Percentiles rank a stretch among this genome's conserved stretches.
These are phyloP conservation scores for Chalara sp. DNA, from an alignment of 2,329 filamentous ascomycete genomes.

Conservation along the genomic window DNA sequence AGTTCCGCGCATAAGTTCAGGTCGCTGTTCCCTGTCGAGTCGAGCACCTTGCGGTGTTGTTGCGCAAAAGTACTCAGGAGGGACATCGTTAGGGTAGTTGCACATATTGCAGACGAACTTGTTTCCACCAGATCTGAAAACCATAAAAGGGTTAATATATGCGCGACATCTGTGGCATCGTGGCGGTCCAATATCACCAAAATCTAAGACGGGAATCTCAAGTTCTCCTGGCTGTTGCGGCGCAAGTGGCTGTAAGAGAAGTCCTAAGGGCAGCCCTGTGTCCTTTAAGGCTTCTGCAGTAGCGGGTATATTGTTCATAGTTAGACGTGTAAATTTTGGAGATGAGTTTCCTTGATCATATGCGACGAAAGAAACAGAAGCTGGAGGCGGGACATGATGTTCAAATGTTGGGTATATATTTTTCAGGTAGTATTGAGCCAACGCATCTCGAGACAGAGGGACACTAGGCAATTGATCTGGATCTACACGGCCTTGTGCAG, in stretches of 20 bases:
- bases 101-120: constrained; percentile 99
- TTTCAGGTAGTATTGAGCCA: constrained; percentile 76
- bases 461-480: constrained; percentile 91
- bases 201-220: constrained; percentile 86
- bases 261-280: constrained; percentile 78
- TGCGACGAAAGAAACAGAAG: constrained; percentile 83
- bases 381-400: constrained; percentile 83
- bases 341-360: constrained; percentile 95
- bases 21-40: constrained; percentile 80
- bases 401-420: constrained; percentile 96
- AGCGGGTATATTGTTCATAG: constrained; percentile 86
- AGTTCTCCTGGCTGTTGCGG: constrained; percentile 76
- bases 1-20: constrained; percentile 84
- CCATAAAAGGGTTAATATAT: constrained; percentile 99
- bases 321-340: constrained; percentile 86
- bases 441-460: constrained; percentile 72
- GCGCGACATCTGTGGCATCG: constrained; percentile 87
- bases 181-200: constrained; percentile 84
- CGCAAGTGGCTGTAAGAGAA: constrained; percentile 84
- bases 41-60: constrained; percentile 81
- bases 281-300: constrained; percentile 71
- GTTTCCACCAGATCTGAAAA: constrained; percentile 87
- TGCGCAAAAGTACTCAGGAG: constrained; percentile 87
- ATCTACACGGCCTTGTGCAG: constrained; percentile 71
- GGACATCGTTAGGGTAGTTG: constrained; percentile 91